Evolutionary conservation across 768 basidiomycete species (phyloP).

Genomic region (Collybia sordida): DNA sequence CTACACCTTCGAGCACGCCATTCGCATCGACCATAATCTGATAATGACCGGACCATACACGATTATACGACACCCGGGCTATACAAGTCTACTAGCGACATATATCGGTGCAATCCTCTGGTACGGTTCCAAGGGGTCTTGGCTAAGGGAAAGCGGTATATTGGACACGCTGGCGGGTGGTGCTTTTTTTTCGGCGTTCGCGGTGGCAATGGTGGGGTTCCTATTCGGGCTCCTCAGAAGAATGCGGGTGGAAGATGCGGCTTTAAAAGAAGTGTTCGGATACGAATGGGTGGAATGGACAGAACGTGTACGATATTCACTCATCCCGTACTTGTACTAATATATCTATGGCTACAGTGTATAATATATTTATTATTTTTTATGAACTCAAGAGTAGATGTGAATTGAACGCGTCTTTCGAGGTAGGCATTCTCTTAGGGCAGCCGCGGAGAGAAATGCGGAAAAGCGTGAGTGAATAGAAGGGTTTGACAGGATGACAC

Average conservation of each 20-base stretch:
- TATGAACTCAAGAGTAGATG: too few relatives aligned
- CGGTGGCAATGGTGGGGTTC: slow-evolving; percentile 3
- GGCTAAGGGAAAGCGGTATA: slow-evolving; percentile 12
- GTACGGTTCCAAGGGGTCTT: slow-evolving; percentile 7
- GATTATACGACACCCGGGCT: slow-evolving; percentile 9
- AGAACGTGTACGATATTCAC: slow-evolving; percentile 6
- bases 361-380: background rate
- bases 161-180: background rate
- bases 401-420: too few relatives aligned
- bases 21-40: slow-evolving; percentile 3
- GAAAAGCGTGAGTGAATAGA: too few relatives aligned
- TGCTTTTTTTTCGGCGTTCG: background rate
- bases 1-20: slow-evolving; percentile 18
- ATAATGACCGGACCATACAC: slow-evolving; percentile 12
- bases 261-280: slow-evolving; percentile 12
- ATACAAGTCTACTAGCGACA: background rate
- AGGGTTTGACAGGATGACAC: too few relatives aligned
- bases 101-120: background rate
- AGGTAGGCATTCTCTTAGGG: too few relatives aligned
- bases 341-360: background rate
- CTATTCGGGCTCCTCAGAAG: slow-evolving; percentile 2
- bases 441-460: too few relatives aligned
- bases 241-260: slow-evolving; percentile 10
- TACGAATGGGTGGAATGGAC: slow-evolving; percentile 13
- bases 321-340: slow-evolving; percentile 11